These are phyloP conservation scores for Fusarium burgessii DNA, from an alignment of 2,329 filamentous ascomycete genomes.

Conservation along the genomic window DNA sequence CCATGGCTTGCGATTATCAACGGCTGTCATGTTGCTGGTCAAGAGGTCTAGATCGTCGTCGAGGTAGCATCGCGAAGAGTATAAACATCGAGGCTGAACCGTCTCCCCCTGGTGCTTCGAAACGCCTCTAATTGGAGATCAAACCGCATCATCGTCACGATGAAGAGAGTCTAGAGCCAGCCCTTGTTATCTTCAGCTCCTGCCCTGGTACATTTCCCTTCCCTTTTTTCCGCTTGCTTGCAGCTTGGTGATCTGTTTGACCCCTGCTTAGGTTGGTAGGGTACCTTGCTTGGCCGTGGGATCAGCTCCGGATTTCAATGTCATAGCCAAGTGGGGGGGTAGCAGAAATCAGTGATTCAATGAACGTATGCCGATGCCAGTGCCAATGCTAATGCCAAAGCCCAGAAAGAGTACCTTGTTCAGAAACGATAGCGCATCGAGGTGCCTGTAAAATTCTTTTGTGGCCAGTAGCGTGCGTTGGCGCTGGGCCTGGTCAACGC, in stretches of 20 bases:
- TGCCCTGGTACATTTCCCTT: conserved; percentile 16
- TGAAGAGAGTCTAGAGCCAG: neutral
- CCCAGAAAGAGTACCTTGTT: conserved; percentile 18
- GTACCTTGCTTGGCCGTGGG: conserved; percentile 32
- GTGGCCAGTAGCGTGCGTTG: conserved; percentile 12
- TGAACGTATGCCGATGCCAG: conserved; percentile 12
- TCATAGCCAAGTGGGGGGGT: conserved; percentile 21
- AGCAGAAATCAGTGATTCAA: conserved; percentile 27
- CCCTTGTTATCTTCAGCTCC: conserved; percentile 30
- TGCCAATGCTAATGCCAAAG: neutral
- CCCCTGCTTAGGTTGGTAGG: conserved; percentile 24
- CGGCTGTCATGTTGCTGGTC: conserved; percentile 20
- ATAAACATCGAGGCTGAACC: conserved; percentile 30
- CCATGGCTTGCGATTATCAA: conserved; percentile 27
- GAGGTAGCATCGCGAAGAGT: conserved; percentile 25
- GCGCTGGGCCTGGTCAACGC: conserved; percentile 24
- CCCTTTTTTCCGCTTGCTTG: conserved; percentile 7
- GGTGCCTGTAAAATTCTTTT: neutral
- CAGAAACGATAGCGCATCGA: conserved; percentile 17
- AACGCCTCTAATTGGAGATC: conserved; percentile 21
- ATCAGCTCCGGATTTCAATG: conserved; percentile 28
- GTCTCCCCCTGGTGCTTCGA: conserved; percentile 16
- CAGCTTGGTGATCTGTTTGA: conserved; percentile 20
- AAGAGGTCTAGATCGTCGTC: conserved; percentile 24
- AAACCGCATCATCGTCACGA: conserved; percentile 7